Evolutionary conservation across 306 rosid genomes (phyloP).

Genomic region (Inga oerstediana): DNA sequence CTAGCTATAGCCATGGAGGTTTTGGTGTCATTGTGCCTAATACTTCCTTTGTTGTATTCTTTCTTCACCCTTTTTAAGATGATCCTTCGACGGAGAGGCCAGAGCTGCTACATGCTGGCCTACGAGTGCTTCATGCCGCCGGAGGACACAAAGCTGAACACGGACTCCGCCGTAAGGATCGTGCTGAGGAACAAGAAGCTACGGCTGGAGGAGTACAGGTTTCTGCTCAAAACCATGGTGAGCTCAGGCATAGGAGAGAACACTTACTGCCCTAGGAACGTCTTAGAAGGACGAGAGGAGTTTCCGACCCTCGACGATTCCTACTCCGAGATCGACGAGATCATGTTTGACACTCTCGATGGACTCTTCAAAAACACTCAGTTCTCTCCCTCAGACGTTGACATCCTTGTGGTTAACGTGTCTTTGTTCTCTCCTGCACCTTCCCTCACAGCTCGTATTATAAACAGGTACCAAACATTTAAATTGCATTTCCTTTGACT

Average conservation of each 20-base stretch:
- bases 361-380: slow-evolving; percentile 50
- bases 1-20: slow-evolving; percentile 44
- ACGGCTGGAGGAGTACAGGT: slow-evolving; percentile 65
- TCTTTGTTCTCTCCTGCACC: slow-evolving; percentile 77
- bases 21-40: slow-evolving; percentile 23
- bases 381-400: slow-evolving; percentile 61
- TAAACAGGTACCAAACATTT: slow-evolving; percentile 56
- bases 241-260: slow-evolving; percentile 79
- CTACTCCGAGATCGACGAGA: slow-evolving; percentile 64
- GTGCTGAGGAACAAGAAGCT: slow-evolving; percentile 60
- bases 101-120: slow-evolving; percentile 68
- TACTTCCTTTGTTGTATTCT: slow-evolving; percentile 41
- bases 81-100: slow-evolving; percentile 50
- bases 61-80: slow-evolving; percentile 37
- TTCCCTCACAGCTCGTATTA: slow-evolving; percentile 66
- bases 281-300: slow-evolving; percentile 57
- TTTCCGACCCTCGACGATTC: slow-evolving; percentile 45
- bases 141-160: slow-evolving; percentile 56
- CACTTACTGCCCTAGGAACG: slow-evolving; percentile 73
- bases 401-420: slow-evolving; percentile 82
- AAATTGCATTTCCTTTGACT: background rate
- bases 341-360: slow-evolving; percentile 73
- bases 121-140: slow-evolving; percentile 73
- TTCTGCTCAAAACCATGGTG: slow-evolving; percentile 64
- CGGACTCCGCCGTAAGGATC: slow-evolving; percentile 49